Evolutionary conservation across 257 asterid genomes (phyloP).

Genomic region (Forsythia viridissima): DNA sequence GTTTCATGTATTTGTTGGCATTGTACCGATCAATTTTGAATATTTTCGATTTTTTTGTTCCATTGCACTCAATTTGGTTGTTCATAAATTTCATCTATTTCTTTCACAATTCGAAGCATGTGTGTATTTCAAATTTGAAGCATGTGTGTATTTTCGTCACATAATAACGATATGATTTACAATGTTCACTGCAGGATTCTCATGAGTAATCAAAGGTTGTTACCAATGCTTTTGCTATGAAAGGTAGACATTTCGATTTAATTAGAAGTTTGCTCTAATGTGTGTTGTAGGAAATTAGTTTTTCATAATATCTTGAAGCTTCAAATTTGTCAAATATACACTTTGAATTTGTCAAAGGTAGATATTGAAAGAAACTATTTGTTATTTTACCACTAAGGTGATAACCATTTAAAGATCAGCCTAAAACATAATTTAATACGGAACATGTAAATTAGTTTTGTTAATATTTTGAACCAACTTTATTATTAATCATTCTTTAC

Average conservation of each 20-base stretch:
- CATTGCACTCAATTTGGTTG: too few species aligned
- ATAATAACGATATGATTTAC: slow-evolving; percentile 13
- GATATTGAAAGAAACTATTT: neutral
- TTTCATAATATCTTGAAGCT: slow-evolving; percentile 17
- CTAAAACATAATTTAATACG: neutral
- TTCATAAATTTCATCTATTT: too few species aligned
- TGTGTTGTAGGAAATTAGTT: slow-evolving; percentile 1
- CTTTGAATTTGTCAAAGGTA: too few species aligned
- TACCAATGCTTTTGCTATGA: too few species aligned
- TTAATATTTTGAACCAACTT: neutral
- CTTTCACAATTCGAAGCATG: too few species aligned
- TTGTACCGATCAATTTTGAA: too few species aligned
- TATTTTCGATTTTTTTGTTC: too few species aligned
- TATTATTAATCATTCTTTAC: neutral
- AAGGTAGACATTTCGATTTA: slow-evolving; percentile 47
- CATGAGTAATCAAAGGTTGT: slow-evolving; percentile 98
- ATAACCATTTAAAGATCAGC: neutral
- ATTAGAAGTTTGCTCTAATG: slow-evolving; percentile 6
- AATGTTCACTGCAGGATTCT: slow-evolving; percentile 67
- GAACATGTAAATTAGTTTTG: too few species aligned
- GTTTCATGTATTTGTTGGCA: too few species aligned
- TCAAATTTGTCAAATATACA: neutral
- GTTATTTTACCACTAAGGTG: neutral
- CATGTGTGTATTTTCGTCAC: neutral
- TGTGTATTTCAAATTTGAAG: too few species aligned